Conservation (phyloP, 352 stramenopile species). For the Phytophthora tubulina region DNA sequence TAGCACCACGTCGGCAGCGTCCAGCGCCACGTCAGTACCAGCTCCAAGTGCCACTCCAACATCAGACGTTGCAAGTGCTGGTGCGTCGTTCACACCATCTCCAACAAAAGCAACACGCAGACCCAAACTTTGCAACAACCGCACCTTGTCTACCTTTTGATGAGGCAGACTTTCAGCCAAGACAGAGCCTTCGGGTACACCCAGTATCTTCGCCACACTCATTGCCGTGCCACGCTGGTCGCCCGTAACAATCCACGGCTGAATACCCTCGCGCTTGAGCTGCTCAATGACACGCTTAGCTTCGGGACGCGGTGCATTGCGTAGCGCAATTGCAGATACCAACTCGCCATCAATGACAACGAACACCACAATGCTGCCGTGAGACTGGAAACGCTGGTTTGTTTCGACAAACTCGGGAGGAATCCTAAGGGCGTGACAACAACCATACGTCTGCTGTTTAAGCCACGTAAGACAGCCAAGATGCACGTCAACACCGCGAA, state of each 20-base stretch:
- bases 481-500: constrained; percentile 45
- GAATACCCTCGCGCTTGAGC: constrained; percentile 61
- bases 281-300: constrained; percentile 63
- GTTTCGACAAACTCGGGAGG: constrained; percentile 49
- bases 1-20: constrained; percentile 78
- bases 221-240: constrained; percentile 72
- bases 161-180: constrained; percentile 73
- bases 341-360: constrained; percentile 67
- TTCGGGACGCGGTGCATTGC: constrained; percentile 61
- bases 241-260: constrained; percentile 83
- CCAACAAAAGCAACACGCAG: constrained; percentile 82
- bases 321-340: constrained; percentile 61
- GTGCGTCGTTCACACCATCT: constrained; percentile 79
- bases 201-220: constrained; percentile 57
- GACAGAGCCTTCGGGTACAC: constrained; percentile 65
- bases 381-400: constrained; percentile 59
- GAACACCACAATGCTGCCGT: constrained; percentile 69
- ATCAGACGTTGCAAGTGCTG: constrained; percentile 74
- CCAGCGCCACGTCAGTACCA: constrained; percentile 76
- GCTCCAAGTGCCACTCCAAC: constrained; percentile 73
- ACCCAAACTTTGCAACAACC: constrained; percentile 70
- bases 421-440: constrained; percentile 40
- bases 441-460: constrained; percentile 51
- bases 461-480: constrained; percentile 82
- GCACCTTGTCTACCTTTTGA: constrained; percentile 84